Base-by-base conservation (phyloP, 805 yeast species). In the Danielozyma ontarioensis region DNA sequence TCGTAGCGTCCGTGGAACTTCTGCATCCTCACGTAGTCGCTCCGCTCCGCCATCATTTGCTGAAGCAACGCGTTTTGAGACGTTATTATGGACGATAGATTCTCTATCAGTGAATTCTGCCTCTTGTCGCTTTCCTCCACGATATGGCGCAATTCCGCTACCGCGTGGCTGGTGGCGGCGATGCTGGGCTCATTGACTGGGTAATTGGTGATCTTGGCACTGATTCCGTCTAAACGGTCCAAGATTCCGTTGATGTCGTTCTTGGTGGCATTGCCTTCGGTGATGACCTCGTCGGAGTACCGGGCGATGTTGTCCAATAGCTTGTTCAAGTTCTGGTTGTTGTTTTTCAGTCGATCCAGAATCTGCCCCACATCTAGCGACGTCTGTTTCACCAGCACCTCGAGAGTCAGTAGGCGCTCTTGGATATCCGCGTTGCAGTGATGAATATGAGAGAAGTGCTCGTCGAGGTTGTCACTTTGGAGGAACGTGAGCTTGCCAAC, bases 341-440 rank as follows among this genome's bases (percentile, higher is more conserved):
- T 64, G 41, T 59, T 63, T 44, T 59, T 64, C 59, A 59, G 64
- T 19, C 70, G 44, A 26, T 62, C 68, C 16, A 49, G 51, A 29
- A 65, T 49, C 37, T 64, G 65, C 4, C 46, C 59, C 34, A 64
- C 41, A 39, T 64, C 71, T 1, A 53, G 45, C 21, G 49, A 50
- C 4, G 64, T 57, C 37, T 64, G 71, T 25, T 54, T 55, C 3
- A 65, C 52, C 28, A 53, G 58, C 1, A 48, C 42, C 40, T 62
- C 69, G 12, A 65, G 41, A 17, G 45, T 42, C 29, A 46, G 40
- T 31, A 64, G 37, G 31, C 52, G 64, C 26, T 48, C 50, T 32
- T 52, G 57, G 17, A 62, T 47, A 24, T 46, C 51, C 11, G 48
- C 45, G 18, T 59, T 55, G 11, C 51, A 45, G 13, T 29, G 37